Base-by-base conservation (phyloP, 208 protist genomes). In the Spongospora subterranea region DNA sequence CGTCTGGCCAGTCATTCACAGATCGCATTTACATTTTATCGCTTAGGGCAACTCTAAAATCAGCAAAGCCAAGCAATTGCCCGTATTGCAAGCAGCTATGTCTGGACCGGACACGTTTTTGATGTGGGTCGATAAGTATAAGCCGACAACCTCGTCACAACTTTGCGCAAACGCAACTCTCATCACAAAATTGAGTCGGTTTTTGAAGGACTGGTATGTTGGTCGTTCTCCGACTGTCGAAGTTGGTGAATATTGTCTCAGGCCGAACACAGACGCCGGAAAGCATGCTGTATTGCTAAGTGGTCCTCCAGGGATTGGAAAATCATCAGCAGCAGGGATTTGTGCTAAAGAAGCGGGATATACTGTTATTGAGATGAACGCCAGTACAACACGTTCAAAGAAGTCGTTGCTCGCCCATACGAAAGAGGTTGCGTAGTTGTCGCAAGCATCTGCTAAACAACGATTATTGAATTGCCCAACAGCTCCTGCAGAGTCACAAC, bases 301-400 rank as follows among this genome's bases (percentile, higher is more conserved):
- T 1, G 99, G 99, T 0, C 96, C 97, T 0, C 98, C 99, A 0
- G 99, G 99, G 6, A 97, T 99, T 50, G 99, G 99, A 88, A 99
- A 99, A 95, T 99, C 99, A 32, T 98, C 98, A 0, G 94, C 97
- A 0, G 98, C 98, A 0, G 93, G 97, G 50, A 90, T 99, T 13
- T 95, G 98, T 0, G 96, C 95, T 1, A 91, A 77, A 0, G 95
- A 96, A 82, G 91, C 94, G 17, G 98, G 98, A 0, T 98, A 94
- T 82, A 91, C 96, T 35, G 92, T 95, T 0, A 95, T 99, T 1
- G 98, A 99, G 95, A 97, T 99, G 91, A 99, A 99, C 94, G 98
- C 99, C 0, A 98, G 96, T 92, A 98, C 99, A 93, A 97, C 97
- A 29, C 96, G 99, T 76, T 99, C 95, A 91, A 97, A 98, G 90